Base-by-base conservation (phyloP, 768 basidiomycete genomes). In the Tricholoma matsutake region DNA sequence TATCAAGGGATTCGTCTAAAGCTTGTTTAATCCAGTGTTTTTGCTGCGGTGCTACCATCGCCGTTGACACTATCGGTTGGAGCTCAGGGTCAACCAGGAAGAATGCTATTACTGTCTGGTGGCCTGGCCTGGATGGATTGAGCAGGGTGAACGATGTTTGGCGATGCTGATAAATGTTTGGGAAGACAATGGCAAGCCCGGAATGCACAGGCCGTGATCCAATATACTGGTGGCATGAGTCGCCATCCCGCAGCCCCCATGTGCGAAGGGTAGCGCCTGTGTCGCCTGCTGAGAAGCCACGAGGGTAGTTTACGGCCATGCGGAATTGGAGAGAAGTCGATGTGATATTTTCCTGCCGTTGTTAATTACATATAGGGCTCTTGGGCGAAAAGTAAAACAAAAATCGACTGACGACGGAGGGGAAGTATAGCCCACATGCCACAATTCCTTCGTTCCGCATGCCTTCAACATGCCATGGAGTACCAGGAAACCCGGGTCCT, bases 91-190 rank as follows among this genome's bases (percentile, higher is more conserved):
- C 81, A 4, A 83, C 75, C n/a, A 86, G 77, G 67, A 75, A 79
- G 62, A 85, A 77, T 29, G 71, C 72, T 18, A 85, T 61, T 9
- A 81, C 67, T 11, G 72, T 80, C 29, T 80, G 69, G 49, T 75
- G 75, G 1, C 84, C 85, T 9, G 74, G 72, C 57, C 73, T 75
- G 6, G 71, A 65, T 0, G 73, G 67, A 68, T 86, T 80, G 5
- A 63, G 61, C 9, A 84, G 76, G 8, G 68, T 56, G 56, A 83
- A 78, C 1, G 76, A 64, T 0, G 78, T 72, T 34, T 78, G 72
- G 8, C 69, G 68, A 58, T 82, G 74, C 65, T 86, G 85, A 69
- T 83, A 85, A 43, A 84, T 79, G 67, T 86, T 86, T 14, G 85
- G 85, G 62, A 82, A 85, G 39, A 77, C 76, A 39, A 85, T 64